Evolutionary conservation across 495 filamentous ascomycete genomes (phyloP).

Genomic region (Acidiella bohemica): DNA sequence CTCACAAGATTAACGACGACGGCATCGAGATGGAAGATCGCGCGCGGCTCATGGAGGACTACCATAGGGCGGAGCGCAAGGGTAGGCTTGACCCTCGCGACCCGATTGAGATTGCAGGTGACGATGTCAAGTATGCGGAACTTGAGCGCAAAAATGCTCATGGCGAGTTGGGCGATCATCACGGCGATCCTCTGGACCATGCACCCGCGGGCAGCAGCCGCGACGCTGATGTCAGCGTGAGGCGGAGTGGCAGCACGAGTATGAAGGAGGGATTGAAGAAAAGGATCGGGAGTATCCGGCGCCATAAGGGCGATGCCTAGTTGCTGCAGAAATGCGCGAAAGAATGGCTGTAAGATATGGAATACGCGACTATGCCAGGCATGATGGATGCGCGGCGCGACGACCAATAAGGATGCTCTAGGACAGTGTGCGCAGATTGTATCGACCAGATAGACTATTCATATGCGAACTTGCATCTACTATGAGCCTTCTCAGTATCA

Average conservation of each 20-base stretch:
- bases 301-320: conserved; percentile 16
- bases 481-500: no score
- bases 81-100: conserved; percentile 17
- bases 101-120: conserved; percentile 18
- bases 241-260: neutral
- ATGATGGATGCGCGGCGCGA: no score
- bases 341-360: conserved; percentile 2
- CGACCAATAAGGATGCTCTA: no score
- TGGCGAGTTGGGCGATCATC: neutral
- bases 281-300: conserved; percentile 23
- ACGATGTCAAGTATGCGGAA: conserved; percentile 17
- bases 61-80: conserved; percentile 12
- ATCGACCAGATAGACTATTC: no score
- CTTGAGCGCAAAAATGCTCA: conserved; percentile 7
- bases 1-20: conserved; percentile 29
- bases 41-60: conserved; percentile 18
- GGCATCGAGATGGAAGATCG: conserved; percentile 27
- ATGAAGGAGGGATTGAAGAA: conserved; percentile 20
- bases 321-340: neutral
- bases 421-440: no score
- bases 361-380: no score
- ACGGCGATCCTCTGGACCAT: conserved; percentile 1
- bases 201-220: neutral
- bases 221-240: neutral
- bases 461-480: no score